A percentile compares a stretch with the other conserved stretches of the same genome.
phyloP scores from a whole-genome alignment of 208 protist species.

The Zelonia costaricensis region DNA sequence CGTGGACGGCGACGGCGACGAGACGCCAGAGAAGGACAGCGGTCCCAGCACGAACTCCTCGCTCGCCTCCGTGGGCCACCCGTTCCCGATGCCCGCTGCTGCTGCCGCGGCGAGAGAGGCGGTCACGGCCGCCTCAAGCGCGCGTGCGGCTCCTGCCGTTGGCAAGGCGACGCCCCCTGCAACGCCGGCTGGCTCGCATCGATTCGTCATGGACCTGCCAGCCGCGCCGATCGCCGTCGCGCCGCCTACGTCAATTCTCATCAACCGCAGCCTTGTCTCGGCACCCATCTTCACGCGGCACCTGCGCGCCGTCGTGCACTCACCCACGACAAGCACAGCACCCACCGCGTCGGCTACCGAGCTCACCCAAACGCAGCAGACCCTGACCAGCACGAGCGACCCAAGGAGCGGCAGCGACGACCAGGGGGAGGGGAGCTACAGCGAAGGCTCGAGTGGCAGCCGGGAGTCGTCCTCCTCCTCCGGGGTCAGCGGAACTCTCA shows the following conservation, averaged over 20 bases:
- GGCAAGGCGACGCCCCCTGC: not conserved
- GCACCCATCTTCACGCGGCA: constrained; percentile 3
- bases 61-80: not conserved
- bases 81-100: not conserved
- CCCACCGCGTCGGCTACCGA: constrained; percentile 5
- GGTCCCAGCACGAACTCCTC: not conserved
- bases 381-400: constrained; percentile 5
- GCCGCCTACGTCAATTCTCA: constrained; percentile 33
- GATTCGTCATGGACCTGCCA: constrained; percentile 19
- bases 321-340: constrained; percentile 13
- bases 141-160: too few relatives aligned
- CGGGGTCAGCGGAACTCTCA: too few relatives aligned
- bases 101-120: not conserved
- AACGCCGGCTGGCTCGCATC: not conserved
- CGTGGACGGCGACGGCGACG: not conserved
- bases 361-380: constrained; percentile 5
- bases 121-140: too few relatives aligned
- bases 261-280: constrained; percentile 14
- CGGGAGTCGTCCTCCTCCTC: too few relatives aligned
- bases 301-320: constrained; percentile 30
- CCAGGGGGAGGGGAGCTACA: too few relatives aligned
- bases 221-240: constrained; percentile 13
- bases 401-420: not conserved
- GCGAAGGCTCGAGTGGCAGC: too few relatives aligned
- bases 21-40: constrained; percentile 1